Evolutionary conservation across 2,329 filamentous ascomycete species (phyloP).

Genomic region (Fusarium sulawesiense): DNA sequence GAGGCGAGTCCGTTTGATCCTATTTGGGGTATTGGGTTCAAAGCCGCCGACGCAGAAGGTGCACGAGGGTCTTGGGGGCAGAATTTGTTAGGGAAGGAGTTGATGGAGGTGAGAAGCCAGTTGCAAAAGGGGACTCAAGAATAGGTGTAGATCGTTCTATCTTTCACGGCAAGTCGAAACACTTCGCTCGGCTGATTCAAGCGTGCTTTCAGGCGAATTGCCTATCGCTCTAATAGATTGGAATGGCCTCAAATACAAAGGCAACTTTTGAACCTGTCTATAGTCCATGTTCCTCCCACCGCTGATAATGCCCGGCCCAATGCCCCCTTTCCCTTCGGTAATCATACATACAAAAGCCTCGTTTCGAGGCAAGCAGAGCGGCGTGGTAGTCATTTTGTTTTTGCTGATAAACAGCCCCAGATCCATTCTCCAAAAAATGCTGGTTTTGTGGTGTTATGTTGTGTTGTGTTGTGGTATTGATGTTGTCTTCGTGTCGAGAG

Average conservation of each 20-base stretch:
- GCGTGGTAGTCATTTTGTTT: conserved; percentile 45
- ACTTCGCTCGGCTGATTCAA: not conserved
- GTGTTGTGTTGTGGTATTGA: conserved; percentile 17
- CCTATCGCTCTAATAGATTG: conserved; percentile 21
- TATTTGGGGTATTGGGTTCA: conserved; percentile 75
- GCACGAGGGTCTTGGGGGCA: conserved; percentile 67
- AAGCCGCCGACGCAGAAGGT: conserved; percentile 59
- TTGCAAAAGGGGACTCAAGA: conserved; percentile 55
- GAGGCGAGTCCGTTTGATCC: conserved; percentile 70
- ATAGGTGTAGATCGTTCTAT: not conserved
- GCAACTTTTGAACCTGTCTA: conserved; percentile 38
- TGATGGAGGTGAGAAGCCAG: conserved; percentile 68
- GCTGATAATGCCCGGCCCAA: conserved; percentile 26
- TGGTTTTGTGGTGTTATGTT: conserved; percentile 19
- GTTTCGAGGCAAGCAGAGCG: conserved; percentile 49
- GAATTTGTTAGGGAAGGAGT: conserved; percentile 72
- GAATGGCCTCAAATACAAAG: conserved; percentile 26
- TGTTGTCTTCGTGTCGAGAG: conserved; percentile 41
- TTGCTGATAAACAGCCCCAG: conserved; percentile 43
- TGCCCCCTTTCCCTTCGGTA: conserved; percentile 31
- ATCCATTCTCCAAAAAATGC: conserved; percentile 37
- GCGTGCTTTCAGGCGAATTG: conserved; percentile 6
- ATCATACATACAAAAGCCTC: conserved; percentile 50
- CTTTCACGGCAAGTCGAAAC: not conserved
- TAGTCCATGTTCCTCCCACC: conserved; percentile 31